phyloP scores from a whole-genome alignment of 371 early-diverging fungal genomes.

The Actinomucor elegans region DNA sequence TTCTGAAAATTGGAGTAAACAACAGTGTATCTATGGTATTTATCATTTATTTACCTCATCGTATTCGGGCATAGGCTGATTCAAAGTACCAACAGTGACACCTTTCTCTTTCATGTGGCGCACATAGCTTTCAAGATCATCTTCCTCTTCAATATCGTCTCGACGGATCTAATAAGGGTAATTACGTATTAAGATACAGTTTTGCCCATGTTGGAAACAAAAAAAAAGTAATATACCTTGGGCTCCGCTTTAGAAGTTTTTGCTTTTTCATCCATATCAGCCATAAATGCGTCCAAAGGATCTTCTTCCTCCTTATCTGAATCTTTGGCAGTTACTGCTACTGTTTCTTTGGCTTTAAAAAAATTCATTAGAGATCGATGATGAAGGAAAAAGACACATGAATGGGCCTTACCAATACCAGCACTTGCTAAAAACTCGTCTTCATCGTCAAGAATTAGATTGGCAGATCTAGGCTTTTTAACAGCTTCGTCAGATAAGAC shows the following conservation, averaged over 20 bases:
- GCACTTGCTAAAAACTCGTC: conserved; percentile 31
- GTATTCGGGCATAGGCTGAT: conserved; percentile 39
- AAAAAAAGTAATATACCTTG: conserved; percentile 33
- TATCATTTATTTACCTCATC: conserved; percentile 50
- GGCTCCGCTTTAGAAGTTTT: conserved; percentile 48
- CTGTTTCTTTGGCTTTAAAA: not conserved
- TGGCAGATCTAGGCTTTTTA: conserved; percentile 9
- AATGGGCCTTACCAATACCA: conserved; percentile 20
- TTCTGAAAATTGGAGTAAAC: conserved; percentile 40
- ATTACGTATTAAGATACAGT: no score
- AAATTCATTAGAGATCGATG: not conserved
- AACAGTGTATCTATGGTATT: no score
- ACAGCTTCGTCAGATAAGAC: not conserved
- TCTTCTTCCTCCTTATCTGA: conserved; percentile 68
- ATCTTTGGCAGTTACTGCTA: not conserved
- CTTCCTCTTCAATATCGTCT: conserved; percentile 80
- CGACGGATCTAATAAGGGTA: conserved; percentile 43
- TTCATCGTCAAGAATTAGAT: conserved; percentile 14
- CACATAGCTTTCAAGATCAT: conserved; percentile 76
- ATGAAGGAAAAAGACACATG: not conserved
- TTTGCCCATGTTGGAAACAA: conserved; percentile 10
- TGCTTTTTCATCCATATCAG: conserved; percentile 67
- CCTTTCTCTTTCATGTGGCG: conserved; percentile 79
- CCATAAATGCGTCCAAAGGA: conserved; percentile 91
- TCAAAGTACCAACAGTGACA: conserved; percentile 59